Evolutionary conservation across 805 yeast genomes (phyloP).

Genomic region (Candida sanyiensis): DNA sequence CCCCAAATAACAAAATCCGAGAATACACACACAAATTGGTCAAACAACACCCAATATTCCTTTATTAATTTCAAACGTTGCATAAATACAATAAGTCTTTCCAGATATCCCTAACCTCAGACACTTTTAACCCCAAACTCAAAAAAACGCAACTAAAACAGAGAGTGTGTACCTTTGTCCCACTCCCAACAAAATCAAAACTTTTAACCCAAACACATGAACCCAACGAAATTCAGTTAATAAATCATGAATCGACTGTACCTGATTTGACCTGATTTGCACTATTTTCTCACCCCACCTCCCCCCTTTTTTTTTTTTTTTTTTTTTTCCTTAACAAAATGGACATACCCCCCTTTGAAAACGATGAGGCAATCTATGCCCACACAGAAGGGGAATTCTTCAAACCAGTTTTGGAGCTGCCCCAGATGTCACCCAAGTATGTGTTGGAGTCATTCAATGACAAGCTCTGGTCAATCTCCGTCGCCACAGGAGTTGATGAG

Average conservation of each 20-base stretch:
- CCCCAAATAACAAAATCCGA: too few species aligned
- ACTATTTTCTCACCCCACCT: not conserved
- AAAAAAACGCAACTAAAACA: constrained; percentile 1
- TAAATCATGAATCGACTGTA: constrained; percentile 2
- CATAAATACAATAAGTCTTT: constrained; percentile 3
- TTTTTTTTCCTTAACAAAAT: not conserved
- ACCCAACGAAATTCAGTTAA: constrained; percentile 3
- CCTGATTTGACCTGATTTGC: too few species aligned
- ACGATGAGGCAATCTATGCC: constrained; percentile 22
- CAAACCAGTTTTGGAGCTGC: constrained; percentile 15
- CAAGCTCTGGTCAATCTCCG: constrained; percentile 12
- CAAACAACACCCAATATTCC: not conserved
- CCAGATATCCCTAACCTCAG: constrained; percentile 9
- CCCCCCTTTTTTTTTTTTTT: not conserved
- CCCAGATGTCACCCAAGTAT: constrained; percentile 27
- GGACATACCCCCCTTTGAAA: not conserved
- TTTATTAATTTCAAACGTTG: not conserved
- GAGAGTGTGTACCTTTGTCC: not conserved
- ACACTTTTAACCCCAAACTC: constrained; percentile 6
- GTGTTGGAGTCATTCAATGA: constrained; percentile 17
- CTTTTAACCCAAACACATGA: not conserved
- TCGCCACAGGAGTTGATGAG: constrained; percentile 9
- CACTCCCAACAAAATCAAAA: constrained; percentile 1
- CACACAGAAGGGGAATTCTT: constrained; percentile 25
- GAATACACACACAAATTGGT: too few species aligned